phyloP scores from a whole-genome alignment of 2,329 filamentous ascomycete genomes.

The Chaetomiaceae sp. region DNA sequence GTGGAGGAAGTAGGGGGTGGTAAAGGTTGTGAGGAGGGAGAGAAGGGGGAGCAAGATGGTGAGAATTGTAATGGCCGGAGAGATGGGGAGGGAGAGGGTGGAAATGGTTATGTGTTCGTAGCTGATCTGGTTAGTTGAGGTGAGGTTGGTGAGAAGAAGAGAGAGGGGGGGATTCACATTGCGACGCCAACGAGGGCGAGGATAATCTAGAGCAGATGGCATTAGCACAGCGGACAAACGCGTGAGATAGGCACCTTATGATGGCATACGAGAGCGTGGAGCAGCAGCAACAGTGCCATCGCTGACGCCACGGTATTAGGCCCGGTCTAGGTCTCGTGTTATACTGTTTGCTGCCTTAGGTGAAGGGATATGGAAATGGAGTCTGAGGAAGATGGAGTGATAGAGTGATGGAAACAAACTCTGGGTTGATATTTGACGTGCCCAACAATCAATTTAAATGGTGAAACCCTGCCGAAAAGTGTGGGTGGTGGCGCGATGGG shows the following conservation, averaged over 20 bases:
- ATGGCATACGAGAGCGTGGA: conserved; percentile 2
- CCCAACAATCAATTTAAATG: too few species aligned
- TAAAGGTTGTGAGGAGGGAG: conserved; percentile 36
- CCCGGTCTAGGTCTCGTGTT: background rate
- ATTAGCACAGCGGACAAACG: too few species aligned
- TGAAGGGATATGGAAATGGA: too few species aligned
- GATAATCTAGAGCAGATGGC: conserved; percentile 7
- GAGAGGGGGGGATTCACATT: conserved; percentile 33
- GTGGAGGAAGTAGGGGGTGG: conserved; percentile 33
- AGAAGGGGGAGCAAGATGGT: conserved; percentile 40
- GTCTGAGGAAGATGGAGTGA: too few species aligned
- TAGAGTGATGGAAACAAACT: too few species aligned
- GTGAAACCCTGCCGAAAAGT: background rate
- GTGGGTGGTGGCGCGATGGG: background rate
- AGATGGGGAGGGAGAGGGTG: conserved; percentile 40
- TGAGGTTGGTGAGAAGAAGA: background rate
- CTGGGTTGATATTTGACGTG: too few species aligned
- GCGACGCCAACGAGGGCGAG: conserved; percentile 25
- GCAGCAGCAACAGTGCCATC: background rate
- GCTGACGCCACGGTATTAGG: too few species aligned
- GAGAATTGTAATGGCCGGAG: conserved; percentile 34
- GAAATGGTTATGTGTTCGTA: conserved; percentile 38
- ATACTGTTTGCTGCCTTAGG: too few species aligned
- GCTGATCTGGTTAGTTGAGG: conserved; percentile 26
- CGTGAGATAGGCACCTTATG: too few species aligned